Evolutionary conservation across 495 filamentous ascomycete species (phyloP).

Genomic region (Cetradonia linearis): DNA sequence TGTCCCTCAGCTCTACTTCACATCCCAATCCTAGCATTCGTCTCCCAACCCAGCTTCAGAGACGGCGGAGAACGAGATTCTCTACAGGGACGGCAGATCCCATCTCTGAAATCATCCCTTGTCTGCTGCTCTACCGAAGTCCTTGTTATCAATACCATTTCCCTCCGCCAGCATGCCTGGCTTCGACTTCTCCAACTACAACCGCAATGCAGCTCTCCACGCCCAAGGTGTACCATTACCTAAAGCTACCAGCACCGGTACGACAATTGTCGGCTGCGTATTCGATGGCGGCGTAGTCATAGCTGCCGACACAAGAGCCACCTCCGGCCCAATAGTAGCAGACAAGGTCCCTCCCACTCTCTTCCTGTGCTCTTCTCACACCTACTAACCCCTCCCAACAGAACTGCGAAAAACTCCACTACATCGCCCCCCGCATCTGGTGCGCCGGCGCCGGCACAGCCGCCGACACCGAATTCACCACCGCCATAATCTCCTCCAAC

Average conservation of each 20-base stretch:
- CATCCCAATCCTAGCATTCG: neutral
- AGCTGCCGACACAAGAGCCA: slow-evolving; percentile 95
- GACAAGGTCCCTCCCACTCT: slow-evolving; percentile 61
- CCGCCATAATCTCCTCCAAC: slow-evolving; percentile 94
- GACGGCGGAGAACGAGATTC: too few species aligned
- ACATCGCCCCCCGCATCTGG: slow-evolving; percentile 98
- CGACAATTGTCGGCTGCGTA: slow-evolving; percentile 97
- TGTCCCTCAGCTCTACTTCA: neutral
- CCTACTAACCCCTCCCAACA: slow-evolving; percentile 26
- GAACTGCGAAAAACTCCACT: slow-evolving; percentile 99
- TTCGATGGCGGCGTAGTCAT: slow-evolving; percentile 96
- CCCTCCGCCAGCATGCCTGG: slow-evolving; percentile 65
- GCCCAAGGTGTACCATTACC: slow-evolving; percentile 86
- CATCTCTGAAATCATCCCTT: neutral
- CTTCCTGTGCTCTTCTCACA: neutral
- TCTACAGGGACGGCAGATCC: neutral
- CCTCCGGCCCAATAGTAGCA: slow-evolving; percentile 93
- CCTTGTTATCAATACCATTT: neutral
- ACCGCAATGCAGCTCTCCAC: slow-evolving; percentile 92
- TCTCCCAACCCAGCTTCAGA: neutral
- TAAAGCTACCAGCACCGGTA: slow-evolving; percentile 97
- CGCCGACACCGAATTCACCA: slow-evolving; percentile 98
- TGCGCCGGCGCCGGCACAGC: slow-evolving; percentile 97
- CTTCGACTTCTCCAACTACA: slow-evolving; percentile 99
- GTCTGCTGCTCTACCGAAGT: neutral